Conservation (phyloP, 192 early-diverging fungal species). For the Backusella sp. region DNA sequence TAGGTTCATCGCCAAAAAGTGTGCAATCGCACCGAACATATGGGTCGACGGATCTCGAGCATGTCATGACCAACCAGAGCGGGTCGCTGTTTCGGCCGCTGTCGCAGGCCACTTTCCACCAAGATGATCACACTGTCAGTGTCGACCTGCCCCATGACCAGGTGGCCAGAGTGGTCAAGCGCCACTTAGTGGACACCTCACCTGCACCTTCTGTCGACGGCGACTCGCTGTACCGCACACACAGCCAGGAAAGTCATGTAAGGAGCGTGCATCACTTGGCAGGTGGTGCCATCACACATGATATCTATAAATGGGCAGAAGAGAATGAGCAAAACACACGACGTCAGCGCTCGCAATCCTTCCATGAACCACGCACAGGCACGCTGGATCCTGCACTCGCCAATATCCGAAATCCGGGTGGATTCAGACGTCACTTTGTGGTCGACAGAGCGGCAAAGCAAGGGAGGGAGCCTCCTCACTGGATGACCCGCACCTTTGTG, state of each 20-base stretch:
- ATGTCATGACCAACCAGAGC: conserved; percentile 8
- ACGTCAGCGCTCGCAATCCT: conserved; percentile 49
- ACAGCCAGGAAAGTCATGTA: not conserved
- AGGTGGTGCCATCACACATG: conserved; percentile 79
- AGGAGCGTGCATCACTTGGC: conserved; percentile 44
- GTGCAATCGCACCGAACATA: conserved; percentile 11
- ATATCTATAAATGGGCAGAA: conserved; percentile 90
- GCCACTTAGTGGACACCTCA: conserved; percentile 31
- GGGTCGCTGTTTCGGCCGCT: conserved; percentile 18
- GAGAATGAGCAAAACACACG: conserved; percentile 46
- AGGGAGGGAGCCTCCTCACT: conserved; percentile 72
- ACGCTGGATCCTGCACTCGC: conserved; percentile 35
- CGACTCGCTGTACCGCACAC: not conserved
- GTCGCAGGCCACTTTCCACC: conserved; percentile 9
- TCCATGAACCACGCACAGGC: conserved; percentile 49
- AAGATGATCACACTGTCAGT: conserved; percentile 25
- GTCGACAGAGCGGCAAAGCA: conserved; percentile 64
- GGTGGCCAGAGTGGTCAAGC: conserved; percentile 34
- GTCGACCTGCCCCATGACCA: conserved; percentile 32
- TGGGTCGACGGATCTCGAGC: conserved; percentile 18
- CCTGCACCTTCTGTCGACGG: conserved; percentile 13
- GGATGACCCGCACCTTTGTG: conserved; percentile 88
- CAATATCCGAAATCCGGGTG: conserved; percentile 75
- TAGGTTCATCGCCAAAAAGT: conserved; percentile 6
- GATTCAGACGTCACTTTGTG: conserved; percentile 88